A percentile compares a stretch with the other conserved stretches of the same genome.
phyloP scores from a whole-genome alignment of 371 early-diverging fungal genomes.

The Mucor irregularis region DNA sequence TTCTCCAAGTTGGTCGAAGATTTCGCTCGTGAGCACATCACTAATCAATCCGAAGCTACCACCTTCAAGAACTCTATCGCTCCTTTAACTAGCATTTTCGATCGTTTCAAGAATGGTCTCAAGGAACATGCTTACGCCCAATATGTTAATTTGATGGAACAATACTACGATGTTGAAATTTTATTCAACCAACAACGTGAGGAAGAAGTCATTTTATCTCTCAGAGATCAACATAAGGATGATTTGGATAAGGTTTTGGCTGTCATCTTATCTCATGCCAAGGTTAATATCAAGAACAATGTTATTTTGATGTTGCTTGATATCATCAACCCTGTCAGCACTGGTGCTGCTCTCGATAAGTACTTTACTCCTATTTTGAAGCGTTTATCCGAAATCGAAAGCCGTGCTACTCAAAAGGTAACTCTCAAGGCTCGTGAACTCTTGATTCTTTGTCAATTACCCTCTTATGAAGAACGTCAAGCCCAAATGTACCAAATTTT shows the following conservation, averaged over 20 bases:
- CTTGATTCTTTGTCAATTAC: constrained; percentile 90
- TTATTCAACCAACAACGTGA: constrained; percentile 81
- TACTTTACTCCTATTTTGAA: constrained; percentile 81
- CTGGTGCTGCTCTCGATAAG: constrained; percentile 68
- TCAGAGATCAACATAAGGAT: constrained; percentile 86
- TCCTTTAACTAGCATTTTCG: constrained; percentile 69
- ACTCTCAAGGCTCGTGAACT: constrained; percentile 93
- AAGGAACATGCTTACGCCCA: constrained; percentile 73
- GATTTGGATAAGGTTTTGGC: constrained; percentile 76
- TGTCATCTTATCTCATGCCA: constrained; percentile 84
- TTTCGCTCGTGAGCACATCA: constrained; percentile 51
- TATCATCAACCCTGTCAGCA: constrained; percentile 64
- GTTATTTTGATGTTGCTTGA: constrained; percentile 80
- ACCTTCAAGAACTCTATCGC: constrained; percentile 61
- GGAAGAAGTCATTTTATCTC: constrained; percentile 81
- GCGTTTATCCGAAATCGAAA: constrained; percentile 78
- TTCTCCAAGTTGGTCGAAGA: constrained; percentile 68
- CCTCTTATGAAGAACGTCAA: constrained; percentile 90
- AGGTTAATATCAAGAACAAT: constrained; percentile 78
- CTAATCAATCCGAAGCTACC: constrained; percentile 64
- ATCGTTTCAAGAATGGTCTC: constrained; percentile 76
- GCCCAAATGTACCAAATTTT: constrained; percentile 84
- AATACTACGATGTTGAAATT: constrained; percentile 84
- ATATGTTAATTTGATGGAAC: constrained; percentile 75
- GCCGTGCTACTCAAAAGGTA: constrained; percentile 82